Conservation (phyloP, 345 rosid species). For the Aquilaria malaccensis region DNA sequence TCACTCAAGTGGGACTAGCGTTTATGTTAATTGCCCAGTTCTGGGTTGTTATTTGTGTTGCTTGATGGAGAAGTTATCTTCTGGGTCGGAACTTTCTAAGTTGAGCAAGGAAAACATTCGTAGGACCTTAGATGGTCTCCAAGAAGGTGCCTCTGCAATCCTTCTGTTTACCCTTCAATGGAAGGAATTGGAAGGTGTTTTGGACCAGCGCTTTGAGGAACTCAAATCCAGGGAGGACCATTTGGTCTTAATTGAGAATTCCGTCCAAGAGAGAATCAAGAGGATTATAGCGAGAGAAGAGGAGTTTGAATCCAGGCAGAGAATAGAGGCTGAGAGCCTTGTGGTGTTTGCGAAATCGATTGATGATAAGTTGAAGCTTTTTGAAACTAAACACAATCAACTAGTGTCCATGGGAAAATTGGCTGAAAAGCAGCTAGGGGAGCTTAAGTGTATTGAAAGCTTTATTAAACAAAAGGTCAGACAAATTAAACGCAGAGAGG, state of each 20-base stretch:
- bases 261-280: slow-evolving; percentile 12
- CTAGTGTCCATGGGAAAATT: too few species aligned
- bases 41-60: background rate
- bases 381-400: too few species aligned
- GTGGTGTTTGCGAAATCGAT: background rate
- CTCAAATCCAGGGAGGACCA: slow-evolving; percentile 17
- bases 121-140: slow-evolving; percentile 25
- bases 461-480: background rate
- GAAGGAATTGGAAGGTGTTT: slow-evolving; percentile 35
- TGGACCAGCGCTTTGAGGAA: slow-evolving; percentile 27
- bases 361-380: background rate
- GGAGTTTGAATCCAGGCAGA: slow-evolving; percentile 11
- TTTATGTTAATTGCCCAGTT: background rate
- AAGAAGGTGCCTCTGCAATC: slow-evolving; percentile 33
- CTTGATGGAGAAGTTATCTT: slow-evolving; percentile 8
- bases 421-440: background rate
- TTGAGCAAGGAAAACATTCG: slow-evolving; percentile 14
- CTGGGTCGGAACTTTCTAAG: slow-evolving; percentile 14
- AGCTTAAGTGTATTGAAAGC: background rate
- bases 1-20: too few species aligned
- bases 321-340: background rate
- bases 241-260: background rate
- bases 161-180: slow-evolving; percentile 31
- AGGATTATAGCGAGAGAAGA: slow-evolving; percentile 19
- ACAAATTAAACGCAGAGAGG: background rate